Evolutionary conservation across 1,284 basidiomycete genomes (phyloP).

Genomic region (Malassezia nana): DNA sequence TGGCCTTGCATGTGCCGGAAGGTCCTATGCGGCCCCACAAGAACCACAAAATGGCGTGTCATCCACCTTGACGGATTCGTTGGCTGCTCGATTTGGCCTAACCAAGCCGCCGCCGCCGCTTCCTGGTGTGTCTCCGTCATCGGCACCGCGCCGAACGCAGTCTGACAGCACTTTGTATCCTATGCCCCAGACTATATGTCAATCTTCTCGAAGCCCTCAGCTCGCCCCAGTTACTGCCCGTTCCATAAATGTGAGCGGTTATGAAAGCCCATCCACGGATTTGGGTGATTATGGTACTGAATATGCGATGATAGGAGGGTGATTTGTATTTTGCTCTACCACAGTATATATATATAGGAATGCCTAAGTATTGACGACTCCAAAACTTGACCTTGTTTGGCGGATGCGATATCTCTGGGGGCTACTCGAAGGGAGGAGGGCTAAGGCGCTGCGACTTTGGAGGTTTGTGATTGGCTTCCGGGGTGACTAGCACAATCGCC

Average conservation of each 20-base stretch:
- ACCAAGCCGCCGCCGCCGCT: slow-evolving; percentile 26
- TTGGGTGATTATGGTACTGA: slow-evolving; percentile 46
- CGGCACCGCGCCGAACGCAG: neutral
- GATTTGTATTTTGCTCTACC: too few species aligned
- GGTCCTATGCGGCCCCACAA: neutral
- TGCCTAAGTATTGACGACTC: neutral
- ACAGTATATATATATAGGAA: neutral
- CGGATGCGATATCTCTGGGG: too few species aligned
- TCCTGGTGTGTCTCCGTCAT: slow-evolving; percentile 12
- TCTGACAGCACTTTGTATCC: slow-evolving; percentile 16
- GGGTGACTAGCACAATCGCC: neutral
- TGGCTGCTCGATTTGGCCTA: slow-evolving; percentile 25
- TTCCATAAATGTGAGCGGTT: neutral
- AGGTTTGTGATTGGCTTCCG: neutral
- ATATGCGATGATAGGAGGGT: slow-evolving; percentile 26
- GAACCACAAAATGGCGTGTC: neutral
- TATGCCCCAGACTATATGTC: neutral
- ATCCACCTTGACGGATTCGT: neutral
- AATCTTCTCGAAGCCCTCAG: neutral
- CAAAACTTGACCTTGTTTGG: too few species aligned
- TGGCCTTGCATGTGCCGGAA: neutral
- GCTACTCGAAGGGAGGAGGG: too few species aligned
- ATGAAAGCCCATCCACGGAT: slow-evolving; percentile 36
- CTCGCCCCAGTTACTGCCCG: neutral
- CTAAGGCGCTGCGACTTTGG: too few species aligned